Base-by-base conservation (phyloP, 2,329 filamentous ascomycete genomes). In the Calonectria fujianensis region DNA sequence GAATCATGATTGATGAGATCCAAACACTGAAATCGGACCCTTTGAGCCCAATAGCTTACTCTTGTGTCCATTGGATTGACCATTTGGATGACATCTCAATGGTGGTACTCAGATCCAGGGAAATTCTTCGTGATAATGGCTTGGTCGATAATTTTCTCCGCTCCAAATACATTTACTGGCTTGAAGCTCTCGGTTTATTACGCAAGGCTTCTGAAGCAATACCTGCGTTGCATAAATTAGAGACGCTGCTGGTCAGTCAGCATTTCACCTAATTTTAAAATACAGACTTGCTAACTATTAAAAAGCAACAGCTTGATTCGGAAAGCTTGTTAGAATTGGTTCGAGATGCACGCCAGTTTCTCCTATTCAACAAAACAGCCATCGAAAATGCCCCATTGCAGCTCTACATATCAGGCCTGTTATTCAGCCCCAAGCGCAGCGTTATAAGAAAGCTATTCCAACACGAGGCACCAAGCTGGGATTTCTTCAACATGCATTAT, bases 151-250 rank as follows among this genome's bases (percentile, higher is more conserved):
- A 41, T 0, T 76, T 76, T 31, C 6, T 76, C 0, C 27, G 18
- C 14, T 5, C 52, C 2, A 73, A 32, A 9, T 73, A 54, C 4
- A 81, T 89, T 2, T 82, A 87, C 69, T 89, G 85, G 86, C 78
- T 89, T 3, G 86, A 89, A 72, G 83, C 85, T 50, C 80, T 88
- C 1, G 85, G 85, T 59, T 80, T 87, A 8, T 74, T 85, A 70
- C 13, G 73, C 75, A 48, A 74, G 83, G 9, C 66, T 3, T 20
- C 31, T 0, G n/a, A 61, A 1, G 75, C 39, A n/a, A 1, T 10
- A 65, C 18, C 20, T 16, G 37, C 20, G 13, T 2, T 65, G 2
- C 6, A 50, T 31, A 65, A 65, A 24, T 27, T 65, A 4, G 41
- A 50, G 14, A 24, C 11, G 13, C 20, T 69, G 10, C 2, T 48